Conservation (phyloP, 1,284 basidiomycete species). For the Crepidotus sp. region DNA sequence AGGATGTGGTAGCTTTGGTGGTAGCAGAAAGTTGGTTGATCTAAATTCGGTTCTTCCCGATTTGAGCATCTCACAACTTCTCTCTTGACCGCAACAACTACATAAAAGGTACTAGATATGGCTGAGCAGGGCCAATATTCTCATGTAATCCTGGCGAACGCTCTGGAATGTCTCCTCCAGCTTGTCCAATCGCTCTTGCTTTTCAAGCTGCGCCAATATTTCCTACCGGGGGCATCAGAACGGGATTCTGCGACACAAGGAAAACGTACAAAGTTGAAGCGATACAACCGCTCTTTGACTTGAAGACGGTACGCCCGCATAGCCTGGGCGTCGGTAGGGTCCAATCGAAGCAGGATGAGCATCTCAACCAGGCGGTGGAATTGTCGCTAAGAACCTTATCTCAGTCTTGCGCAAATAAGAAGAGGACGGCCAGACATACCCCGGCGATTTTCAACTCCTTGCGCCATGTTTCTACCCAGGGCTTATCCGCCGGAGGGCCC, state of each 20-base stretch:
- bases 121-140: constrained; percentile 58
- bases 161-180: constrained; percentile 90
- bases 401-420: not conserved
- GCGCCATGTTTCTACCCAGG: constrained; percentile 78
- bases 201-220: constrained; percentile 77
- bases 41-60: no score
- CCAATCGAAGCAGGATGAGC: constrained; percentile 72
- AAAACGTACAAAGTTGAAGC: constrained; percentile 83
- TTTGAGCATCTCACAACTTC: no score
- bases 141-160: constrained; percentile 79
- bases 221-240: constrained; percentile 45
- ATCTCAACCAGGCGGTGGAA: constrained; percentile 90
- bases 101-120: constrained; percentile 4
- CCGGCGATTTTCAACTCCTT: constrained; percentile 83
- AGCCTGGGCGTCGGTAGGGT: constrained; percentile 48
- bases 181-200: constrained; percentile 79
- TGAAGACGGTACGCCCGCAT: constrained; percentile 68
- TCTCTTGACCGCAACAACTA: no score
- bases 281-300: constrained; percentile 89
- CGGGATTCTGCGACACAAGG: not conserved
- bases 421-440: constrained; percentile 33
- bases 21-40: no score
- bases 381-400: constrained; percentile 57
- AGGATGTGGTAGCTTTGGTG: no score
- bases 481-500: constrained; percentile 67